These are phyloP conservation scores for Larix sibirica DNA, from an alignment of 83 land plant species.

Conservation along the genomic window DNA sequence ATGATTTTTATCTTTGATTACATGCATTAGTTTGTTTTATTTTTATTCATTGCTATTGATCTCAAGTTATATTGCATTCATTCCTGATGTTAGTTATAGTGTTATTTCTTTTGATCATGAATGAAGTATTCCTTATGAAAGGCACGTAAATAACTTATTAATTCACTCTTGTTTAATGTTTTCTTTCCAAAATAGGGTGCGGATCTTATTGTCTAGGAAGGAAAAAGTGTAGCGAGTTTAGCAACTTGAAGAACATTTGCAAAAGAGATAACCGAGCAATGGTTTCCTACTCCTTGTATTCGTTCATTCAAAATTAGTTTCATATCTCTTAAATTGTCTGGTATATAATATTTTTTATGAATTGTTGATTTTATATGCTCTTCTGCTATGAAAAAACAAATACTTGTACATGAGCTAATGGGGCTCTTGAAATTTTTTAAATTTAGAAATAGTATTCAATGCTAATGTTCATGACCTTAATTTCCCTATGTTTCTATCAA, in stretches of 20 bases:
- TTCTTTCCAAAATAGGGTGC: slow-evolving; percentile 59
- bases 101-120: background rate
- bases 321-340: slow-evolving; percentile 9
- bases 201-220: slow-evolving; percentile 89
- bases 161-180: background rate
- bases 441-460: background rate
- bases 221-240: slow-evolving; percentile 80
- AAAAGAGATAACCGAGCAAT: slow-evolving; percentile 86
- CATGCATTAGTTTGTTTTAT: background rate
- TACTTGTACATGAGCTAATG: background rate
- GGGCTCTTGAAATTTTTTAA: background rate
- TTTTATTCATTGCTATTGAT: background rate
- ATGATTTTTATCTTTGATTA: background rate
- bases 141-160: background rate
- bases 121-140: background rate
- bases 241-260: slow-evolving; percentile 96
- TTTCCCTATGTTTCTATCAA: background rate
- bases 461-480: background rate
- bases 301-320: slow-evolving; percentile 89
- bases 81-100: too few species aligned
- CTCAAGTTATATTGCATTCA: background rate
- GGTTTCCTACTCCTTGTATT: slow-evolving; percentile 96
- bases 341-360: background rate
- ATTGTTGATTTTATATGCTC: background rate
- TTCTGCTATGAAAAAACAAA: background rate